A percentile compares a stretch with the other conserved stretches of the same genome.
phyloP scores from a whole-genome alignment of 140 eudicot species.

The Erigeron philadelphicus region DNA sequence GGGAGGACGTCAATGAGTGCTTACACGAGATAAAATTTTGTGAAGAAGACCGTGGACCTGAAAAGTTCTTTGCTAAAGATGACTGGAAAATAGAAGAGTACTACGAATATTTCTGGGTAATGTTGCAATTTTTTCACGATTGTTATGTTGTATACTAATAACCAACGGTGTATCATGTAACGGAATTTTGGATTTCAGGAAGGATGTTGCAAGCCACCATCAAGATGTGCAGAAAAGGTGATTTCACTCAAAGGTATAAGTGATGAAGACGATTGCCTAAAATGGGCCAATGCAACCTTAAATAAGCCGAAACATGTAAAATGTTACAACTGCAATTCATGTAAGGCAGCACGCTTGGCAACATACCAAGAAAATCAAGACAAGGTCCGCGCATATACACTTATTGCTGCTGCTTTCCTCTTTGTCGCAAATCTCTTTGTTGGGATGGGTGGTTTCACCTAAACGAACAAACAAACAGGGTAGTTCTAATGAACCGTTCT shows the following conservation, averaged over 20 bases:
- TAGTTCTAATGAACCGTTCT: background rate
- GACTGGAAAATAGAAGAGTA: slow-evolving; percentile 34
- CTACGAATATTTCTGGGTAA: slow-evolving; percentile 32
- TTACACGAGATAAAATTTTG: slow-evolving; percentile 31
- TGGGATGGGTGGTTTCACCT: slow-evolving; percentile 32
- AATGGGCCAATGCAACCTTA: slow-evolving; percentile 33
- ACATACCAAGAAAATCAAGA: slow-evolving; percentile 33
- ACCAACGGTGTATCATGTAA: background rate
- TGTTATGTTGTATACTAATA: background rate
- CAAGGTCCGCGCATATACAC: slow-evolving; percentile 26
- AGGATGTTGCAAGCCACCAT: slow-evolving; percentile 37
- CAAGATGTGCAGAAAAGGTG: slow-evolving; percentile 26
- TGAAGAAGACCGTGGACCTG: slow-evolving; percentile 24
- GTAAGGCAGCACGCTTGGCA: slow-evolving; percentile 38
- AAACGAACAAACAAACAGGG: slow-evolving; percentile 6
- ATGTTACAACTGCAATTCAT: slow-evolving; percentile 34
- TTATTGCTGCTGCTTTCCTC: slow-evolving; percentile 30
- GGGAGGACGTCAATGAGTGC: slow-evolving; percentile 28
- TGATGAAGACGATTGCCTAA: slow-evolving; percentile 29
- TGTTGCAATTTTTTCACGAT: background rate
- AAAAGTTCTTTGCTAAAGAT: slow-evolving; percentile 26
- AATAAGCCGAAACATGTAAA: slow-evolving; percentile 18
- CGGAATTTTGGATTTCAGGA: slow-evolving; percentile 28
- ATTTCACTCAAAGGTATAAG: slow-evolving; percentile 11
- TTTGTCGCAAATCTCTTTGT: slow-evolving; percentile 29